Evolutionary conservation across 345 rosid genomes (phyloP).

Genomic region (Arabis hirsuta): DNA sequence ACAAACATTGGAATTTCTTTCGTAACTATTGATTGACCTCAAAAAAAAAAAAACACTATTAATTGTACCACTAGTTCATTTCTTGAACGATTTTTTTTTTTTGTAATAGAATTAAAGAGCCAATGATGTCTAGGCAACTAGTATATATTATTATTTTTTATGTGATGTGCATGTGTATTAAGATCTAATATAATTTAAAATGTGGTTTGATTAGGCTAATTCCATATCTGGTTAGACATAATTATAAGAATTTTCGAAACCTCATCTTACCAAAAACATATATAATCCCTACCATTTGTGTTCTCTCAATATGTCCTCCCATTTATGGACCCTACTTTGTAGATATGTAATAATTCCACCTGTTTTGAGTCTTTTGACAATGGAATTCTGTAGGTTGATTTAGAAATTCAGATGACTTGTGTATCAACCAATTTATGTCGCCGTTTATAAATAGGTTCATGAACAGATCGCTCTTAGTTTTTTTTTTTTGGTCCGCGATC

Average conservation of each 20-base stretch:
- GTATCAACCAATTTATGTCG: conserved; percentile 25
- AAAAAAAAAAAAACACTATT: too few species aligned
- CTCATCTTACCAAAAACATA: conserved; percentile 35
- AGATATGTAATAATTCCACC: conserved; percentile 25
- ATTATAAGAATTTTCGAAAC: conserved; percentile 34
- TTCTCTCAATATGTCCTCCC: conserved; percentile 28
- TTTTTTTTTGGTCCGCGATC: too few species aligned
- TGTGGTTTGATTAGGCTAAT: conserved; percentile 32
- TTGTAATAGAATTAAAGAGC: not conserved
- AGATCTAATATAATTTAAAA: conserved; percentile 8
- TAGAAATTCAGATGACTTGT: conserved; percentile 10
- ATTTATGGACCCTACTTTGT: conserved; percentile 33
- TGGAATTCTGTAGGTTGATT: conserved; percentile 8
- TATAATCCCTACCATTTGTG: conserved; percentile 35
- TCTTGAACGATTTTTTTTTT: too few species aligned
- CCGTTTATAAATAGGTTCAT: conserved; percentile 11
- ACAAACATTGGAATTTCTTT: too few species aligned
- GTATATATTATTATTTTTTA: not conserved
- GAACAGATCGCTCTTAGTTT: not conserved
- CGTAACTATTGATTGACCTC: too few species aligned
- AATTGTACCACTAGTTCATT: too few species aligned
- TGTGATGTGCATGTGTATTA: not conserved
- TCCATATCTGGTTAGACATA: conserved; percentile 38
- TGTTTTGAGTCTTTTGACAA: conserved; percentile 21
- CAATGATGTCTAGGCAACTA: not conserved